phyloP scores from a whole-genome alignment of 2,329 filamentous ascomycete species.

The Scopulariopsis brevicaulis region DNA sequence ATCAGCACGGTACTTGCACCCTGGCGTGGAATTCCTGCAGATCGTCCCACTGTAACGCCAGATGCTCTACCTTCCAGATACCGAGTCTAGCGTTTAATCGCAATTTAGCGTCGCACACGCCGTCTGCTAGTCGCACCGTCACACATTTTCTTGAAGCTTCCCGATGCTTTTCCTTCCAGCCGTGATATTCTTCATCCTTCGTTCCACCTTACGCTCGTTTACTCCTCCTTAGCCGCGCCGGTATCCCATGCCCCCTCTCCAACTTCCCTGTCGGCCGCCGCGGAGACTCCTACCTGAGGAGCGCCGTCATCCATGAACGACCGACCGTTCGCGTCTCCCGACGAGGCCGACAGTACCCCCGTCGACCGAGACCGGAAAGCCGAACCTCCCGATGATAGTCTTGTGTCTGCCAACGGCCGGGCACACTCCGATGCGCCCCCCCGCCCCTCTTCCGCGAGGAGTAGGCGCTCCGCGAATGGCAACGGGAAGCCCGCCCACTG shows the following conservation, averaged over 20 bases:
- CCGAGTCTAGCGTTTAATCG: too few relatives aligned
- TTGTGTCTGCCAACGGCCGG: neutral
- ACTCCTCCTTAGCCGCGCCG: neutral
- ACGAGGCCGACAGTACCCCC: constrained; percentile 5
- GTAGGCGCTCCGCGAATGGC: constrained; percentile 4
- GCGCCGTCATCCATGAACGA: constrained; percentile 6
- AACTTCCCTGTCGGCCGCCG: neutral
- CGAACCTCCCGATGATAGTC: neutral
- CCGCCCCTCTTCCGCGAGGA: constrained; percentile 3
- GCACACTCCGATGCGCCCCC: neutral
- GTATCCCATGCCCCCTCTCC: neutral
- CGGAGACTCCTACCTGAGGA: constrained; percentile 3
- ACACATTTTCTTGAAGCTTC: neutral
- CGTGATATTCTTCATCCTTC: neutral
- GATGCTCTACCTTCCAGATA: too few relatives aligned
- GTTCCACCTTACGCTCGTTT: neutral
- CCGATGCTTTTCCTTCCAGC: neutral
- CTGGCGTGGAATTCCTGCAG: too few relatives aligned
- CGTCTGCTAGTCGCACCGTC: constrained; percentile 2
- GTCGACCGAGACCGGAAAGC: constrained; percentile 3
- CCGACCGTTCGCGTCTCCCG: constrained; percentile 5
- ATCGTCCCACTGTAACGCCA: too few relatives aligned
- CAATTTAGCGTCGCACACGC: neutral
- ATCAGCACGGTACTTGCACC: too few relatives aligned
- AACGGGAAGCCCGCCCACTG: neutral